These are phyloP conservation scores for Lactifluus echinatus DNA, from an alignment of 768 basidiomycete genomes.

Conservation along the genomic window DNA sequence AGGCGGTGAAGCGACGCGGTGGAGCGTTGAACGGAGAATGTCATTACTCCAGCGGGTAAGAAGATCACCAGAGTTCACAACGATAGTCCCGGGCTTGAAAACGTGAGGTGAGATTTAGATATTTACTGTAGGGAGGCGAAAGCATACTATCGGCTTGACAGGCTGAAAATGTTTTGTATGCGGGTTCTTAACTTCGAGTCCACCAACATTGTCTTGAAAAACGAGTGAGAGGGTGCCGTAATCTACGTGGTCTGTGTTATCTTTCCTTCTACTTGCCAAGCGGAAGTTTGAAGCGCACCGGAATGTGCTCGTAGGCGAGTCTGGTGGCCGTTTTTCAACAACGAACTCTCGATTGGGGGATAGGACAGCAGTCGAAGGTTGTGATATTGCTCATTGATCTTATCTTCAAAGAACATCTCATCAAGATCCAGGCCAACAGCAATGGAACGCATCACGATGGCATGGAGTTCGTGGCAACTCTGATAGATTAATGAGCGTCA, in stretches of 20 bases:
- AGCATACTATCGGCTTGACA: constrained; percentile 65
- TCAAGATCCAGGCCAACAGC: constrained; percentile 70
- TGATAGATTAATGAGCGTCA: constrained; percentile 22
- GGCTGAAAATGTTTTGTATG: constrained; percentile 64
- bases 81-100: constrained; percentile 64
- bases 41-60: constrained; percentile 81
- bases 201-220: constrained; percentile 80
- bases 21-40: constrained; percentile 67
- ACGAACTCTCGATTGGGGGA: constrained; percentile 56
- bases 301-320: constrained; percentile 79
- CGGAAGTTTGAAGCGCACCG: constrained; percentile 32
- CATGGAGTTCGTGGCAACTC: constrained; percentile 71
- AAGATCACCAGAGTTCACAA: constrained; percentile 77
- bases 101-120: neutral
- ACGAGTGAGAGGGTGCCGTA: constrained; percentile 77
- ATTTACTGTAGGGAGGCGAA: neutral
- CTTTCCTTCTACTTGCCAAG: neutral
- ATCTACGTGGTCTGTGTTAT: constrained; percentile 33
- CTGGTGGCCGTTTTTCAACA: constrained; percentile 56
- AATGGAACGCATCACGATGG: constrained; percentile 74
- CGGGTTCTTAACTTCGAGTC: constrained; percentile 75
- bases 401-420: constrained; percentile 67
- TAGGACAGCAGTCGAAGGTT: constrained; percentile 77
- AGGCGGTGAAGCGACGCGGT: constrained; percentile 72
- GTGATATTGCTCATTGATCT: constrained; percentile 69